These are phyloP conservation scores for Rhodotorula taiwanensis DNA, from an alignment of 768 basidiomycete genomes.

Conservation along the genomic window DNA sequence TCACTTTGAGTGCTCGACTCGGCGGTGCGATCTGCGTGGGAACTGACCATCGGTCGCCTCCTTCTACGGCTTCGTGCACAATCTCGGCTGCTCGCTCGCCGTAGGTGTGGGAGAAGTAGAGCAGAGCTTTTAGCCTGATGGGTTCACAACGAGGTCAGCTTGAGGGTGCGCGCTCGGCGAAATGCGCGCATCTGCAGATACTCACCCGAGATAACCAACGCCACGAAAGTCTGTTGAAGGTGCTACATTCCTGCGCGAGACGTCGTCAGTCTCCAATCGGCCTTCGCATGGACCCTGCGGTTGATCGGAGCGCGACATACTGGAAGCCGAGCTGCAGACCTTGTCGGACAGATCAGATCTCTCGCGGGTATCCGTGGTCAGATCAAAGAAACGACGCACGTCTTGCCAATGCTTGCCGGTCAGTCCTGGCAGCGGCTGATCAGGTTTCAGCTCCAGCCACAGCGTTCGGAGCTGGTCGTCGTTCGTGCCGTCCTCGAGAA, in stretches of 20 bases:
- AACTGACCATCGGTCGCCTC: slow-evolving; percentile 16
- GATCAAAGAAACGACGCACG: background rate
- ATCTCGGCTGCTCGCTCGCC: slow-evolving; percentile 21
- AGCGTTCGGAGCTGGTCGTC: slow-evolving; percentile 9
- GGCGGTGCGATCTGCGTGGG: no score
- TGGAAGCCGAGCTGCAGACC: slow-evolving; percentile 29
- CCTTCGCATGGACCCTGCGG: background rate
- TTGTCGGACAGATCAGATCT: no score
- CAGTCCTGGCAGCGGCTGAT: background rate
- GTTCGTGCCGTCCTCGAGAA: background rate
- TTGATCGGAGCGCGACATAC: background rate
- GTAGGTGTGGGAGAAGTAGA: slow-evolving; percentile 17
- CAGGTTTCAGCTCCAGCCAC: slow-evolving; percentile 23
- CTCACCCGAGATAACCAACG: slow-evolving; percentile 30
- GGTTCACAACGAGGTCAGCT: no score
- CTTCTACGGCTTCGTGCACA: slow-evolving; percentile 30
- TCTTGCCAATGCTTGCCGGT: slow-evolving; percentile 34
- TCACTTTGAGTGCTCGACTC: no score
- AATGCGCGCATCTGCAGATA: no score
- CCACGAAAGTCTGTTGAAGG: slow-evolving; percentile 28
- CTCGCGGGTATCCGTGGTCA: no score
- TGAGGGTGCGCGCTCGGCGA: background rate
- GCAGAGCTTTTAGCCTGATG: slow-evolving; percentile 5
- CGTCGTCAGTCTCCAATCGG: background rate
- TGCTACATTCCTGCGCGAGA: slow-evolving; percentile 7